phyloP scores from a whole-genome alignment of 2,329 filamentous ascomycete genomes.

The Cadophora sp. region DNA sequence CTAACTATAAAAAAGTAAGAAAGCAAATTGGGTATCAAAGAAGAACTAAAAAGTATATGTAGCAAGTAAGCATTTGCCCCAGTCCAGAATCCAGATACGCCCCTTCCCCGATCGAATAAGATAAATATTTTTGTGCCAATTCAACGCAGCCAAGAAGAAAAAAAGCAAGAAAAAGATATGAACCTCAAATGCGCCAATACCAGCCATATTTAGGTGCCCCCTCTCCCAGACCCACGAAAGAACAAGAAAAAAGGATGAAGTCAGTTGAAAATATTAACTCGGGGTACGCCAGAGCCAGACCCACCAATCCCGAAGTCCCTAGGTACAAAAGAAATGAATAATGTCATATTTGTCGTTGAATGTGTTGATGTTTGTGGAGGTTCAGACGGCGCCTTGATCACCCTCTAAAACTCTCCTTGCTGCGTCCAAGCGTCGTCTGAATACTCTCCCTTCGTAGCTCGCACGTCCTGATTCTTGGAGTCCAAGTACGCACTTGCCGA shows the following conservation, averaged over 20 bases:
- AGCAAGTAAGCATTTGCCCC: neutral
- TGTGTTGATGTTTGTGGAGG: neutral
- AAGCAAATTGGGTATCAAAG: slow-evolving; percentile 37
- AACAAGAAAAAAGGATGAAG: slow-evolving; percentile 5
- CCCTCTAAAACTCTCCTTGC: slow-evolving; percentile 78
- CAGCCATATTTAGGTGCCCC: neutral
- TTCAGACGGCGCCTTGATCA: slow-evolving; percentile 54
- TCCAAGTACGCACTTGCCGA: slow-evolving; percentile 66
- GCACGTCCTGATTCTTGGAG: slow-evolving; percentile 61
- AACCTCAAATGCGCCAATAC: neutral
- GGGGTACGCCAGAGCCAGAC: neutral
- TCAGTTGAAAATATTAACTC: neutral
- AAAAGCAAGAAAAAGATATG: neutral
- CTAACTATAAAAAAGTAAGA: slow-evolving; percentile 9
- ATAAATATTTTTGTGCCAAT: slow-evolving; percentile 14
- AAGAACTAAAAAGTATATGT: slow-evolving; percentile 20
- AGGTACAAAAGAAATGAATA: slow-evolving; percentile 16
- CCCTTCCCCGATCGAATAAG: slow-evolving; percentile 4
- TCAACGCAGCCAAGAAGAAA: no score
- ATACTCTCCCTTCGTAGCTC: slow-evolving; percentile 65
- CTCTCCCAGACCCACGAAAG: neutral
- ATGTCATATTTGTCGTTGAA: neutral
- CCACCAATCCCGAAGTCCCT: neutral
- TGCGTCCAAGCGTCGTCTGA: slow-evolving; percentile 75
- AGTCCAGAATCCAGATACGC: slow-evolving; percentile 24